These are phyloP conservation scores for Glomus cerebriforme DNA, from an alignment of 192 early-diverging fungal genomes.

Conservation along the genomic window DNA sequence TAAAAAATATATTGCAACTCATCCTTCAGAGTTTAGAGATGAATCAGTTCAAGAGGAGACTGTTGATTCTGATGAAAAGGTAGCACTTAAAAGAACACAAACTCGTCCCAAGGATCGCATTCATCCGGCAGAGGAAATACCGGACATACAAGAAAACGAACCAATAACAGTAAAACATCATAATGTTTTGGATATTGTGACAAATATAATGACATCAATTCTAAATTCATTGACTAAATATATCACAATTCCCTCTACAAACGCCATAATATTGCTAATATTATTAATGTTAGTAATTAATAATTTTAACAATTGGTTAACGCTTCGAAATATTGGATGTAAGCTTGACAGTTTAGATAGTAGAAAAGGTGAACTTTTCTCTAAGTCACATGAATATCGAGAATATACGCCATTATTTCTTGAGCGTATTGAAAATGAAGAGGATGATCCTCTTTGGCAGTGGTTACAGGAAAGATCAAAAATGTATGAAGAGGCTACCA, in stretches of 20 bases:
- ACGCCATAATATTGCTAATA: not conserved
- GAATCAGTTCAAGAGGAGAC: not conserved
- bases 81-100: not conserved
- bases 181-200: not conserved
- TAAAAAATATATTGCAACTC: slow-evolving; percentile 44
- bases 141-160: not conserved
- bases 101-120: not conserved
- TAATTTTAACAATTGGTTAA: slow-evolving; percentile 15
- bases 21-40: slow-evolving; percentile 45
- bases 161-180: not conserved
- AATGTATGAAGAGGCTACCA: not conserved
- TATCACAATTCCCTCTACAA: slow-evolving; percentile 1
- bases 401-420: slow-evolving; percentile 2
- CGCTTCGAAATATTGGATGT: not conserved
- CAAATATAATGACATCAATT: not conserved
- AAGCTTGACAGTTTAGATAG: not conserved
- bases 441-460: slow-evolving; percentile 4
- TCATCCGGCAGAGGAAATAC: not conserved
- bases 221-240: not conserved
- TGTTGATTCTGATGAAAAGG: not conserved
- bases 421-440: slow-evolving; percentile 15
- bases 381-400: not conserved
- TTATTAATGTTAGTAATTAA: not conserved
- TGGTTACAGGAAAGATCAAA: slow-evolving; percentile 23
- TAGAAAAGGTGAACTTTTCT: not conserved